Base-by-base conservation (phyloP, 495 filamentous ascomycete species). In the Elaphomyces granulatus region DNA sequence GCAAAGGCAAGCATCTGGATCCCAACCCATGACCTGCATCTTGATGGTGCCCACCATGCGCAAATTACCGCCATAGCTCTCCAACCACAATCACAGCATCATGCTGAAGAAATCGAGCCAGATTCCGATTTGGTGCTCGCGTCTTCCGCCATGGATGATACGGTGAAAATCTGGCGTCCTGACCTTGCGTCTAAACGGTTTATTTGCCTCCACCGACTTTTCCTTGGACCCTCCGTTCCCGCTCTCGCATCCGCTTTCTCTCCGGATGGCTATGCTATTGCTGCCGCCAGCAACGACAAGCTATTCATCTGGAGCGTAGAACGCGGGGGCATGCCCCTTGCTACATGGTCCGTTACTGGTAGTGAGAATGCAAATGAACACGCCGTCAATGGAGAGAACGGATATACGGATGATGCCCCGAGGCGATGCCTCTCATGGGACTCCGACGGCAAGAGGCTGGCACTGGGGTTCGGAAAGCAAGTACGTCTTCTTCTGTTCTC, bases 271-370 rank as follows among this genome's bases (percentile, higher is more conserved):
- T 73, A 69, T 32, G 73, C 77, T 35, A 63, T 87, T 30, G 77
- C 80, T 16, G 81, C 73, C 10, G 81, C 77, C 8, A 78, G 75
- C 15, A 69, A 61, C 38, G 71, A 80, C 39, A 66, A 60, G 36
- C 63, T 85, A 15, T 63, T 80, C 32, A 77, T 86, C 12, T 86
- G 80, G 81, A 81, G 80, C 46, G 67, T 74, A 7, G 78, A 78
- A 31, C 76, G 77, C 15, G 75, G 72, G 7, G 65, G 68, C n/a
- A 62, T 76, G 32, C 77, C 80, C 7, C 67, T 76, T 34, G 80
- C 80, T 16, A 71, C 56, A 32, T 87, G 80, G 78, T 67, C 58
- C 38, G 51, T 48, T 17, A 45, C 60, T 42, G 45, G 47, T 19
- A 30, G 44, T 16, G 55, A 54, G 19, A 49, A 58, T 10, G 42